A percentile compares a stretch with the other conserved stretches of the same genome.
phyloP scores from a whole-genome alignment of 108 stramenopile species.

The Stephanodiscus minutulus region DNA sequence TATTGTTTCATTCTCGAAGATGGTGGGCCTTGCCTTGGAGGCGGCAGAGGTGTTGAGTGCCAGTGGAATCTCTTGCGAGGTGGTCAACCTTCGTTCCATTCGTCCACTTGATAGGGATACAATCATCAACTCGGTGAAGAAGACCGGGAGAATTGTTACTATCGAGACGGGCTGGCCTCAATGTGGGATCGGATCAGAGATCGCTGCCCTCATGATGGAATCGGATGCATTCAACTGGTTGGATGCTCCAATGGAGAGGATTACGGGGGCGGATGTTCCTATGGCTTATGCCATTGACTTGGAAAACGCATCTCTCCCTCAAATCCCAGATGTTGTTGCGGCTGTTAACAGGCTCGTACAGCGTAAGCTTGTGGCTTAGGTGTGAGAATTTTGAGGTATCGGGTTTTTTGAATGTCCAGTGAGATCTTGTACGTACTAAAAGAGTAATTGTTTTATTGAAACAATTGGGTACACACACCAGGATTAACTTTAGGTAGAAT shows the following conservation, averaged over 20 bases:
- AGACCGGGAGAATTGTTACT: slow-evolving; percentile 94
- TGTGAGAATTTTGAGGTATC: neutral
- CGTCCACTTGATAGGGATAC: slow-evolving; percentile 96
- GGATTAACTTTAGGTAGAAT: too few relatives aligned
- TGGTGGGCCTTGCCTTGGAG: slow-evolving; percentile 91
- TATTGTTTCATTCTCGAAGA: slow-evolving; percentile 92
- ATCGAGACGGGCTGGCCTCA: slow-evolving; percentile 99
- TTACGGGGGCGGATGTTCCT: slow-evolving; percentile 98
- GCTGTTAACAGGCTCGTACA: slow-evolving; percentile 86
- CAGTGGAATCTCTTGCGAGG: slow-evolving; percentile 89
- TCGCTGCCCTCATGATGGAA: slow-evolving; percentile 95
- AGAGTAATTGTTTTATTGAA: too few relatives aligned
- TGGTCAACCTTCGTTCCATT: slow-evolving; percentile 94
- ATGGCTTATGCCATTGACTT: slow-evolving; percentile 98
- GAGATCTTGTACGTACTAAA: too few relatives aligned
- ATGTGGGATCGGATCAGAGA: slow-evolving; percentile 97
- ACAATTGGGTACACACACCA: too few relatives aligned
- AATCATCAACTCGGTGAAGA: slow-evolving; percentile 92
- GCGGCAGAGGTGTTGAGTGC: slow-evolving; percentile 87
- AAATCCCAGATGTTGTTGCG: slow-evolving; percentile 89
- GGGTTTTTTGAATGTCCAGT: too few relatives aligned
- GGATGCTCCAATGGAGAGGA: slow-evolving; percentile 98
- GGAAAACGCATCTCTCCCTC: slow-evolving; percentile 93
- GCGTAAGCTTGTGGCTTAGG: slow-evolving; percentile 83
- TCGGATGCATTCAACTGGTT: slow-evolving; percentile 98